Conservation (phyloP, 257 asterid species). For the Plectranthus barbatus region DNA sequence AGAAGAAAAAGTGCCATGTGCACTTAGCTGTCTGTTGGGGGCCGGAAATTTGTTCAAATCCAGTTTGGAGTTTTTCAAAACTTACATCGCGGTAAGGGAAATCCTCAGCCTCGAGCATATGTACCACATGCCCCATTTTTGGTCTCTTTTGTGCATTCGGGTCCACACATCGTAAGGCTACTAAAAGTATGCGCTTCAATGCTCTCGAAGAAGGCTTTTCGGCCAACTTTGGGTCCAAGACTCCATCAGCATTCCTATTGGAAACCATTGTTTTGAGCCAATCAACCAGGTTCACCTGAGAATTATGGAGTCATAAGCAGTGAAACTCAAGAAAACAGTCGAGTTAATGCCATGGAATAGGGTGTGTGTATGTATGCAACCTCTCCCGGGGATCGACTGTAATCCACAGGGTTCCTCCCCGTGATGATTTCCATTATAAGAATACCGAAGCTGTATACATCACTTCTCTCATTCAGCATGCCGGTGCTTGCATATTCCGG, state of each 20-base stretch:
- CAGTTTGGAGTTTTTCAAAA: not conserved
- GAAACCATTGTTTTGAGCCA: conserved; percentile 94
- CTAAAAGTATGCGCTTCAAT: conserved; percentile 71
- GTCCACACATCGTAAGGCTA: conserved; percentile 80
- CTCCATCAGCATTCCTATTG: conserved; percentile 71
- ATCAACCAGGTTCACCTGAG: conserved; percentile 77
- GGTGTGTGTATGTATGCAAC: conserved; percentile 18
- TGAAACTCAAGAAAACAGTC: not conserved
- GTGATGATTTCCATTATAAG: conserved; percentile 82
- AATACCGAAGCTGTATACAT: conserved; percentile 88
- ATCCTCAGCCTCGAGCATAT: conserved; percentile 90
- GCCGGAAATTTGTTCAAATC: not conserved
- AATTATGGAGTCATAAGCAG: not conserved
- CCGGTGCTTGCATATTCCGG: conserved; percentile 98
- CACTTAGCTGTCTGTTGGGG: not conserved
- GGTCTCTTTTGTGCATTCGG: conserved; percentile 85
- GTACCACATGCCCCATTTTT: conserved; percentile 88
- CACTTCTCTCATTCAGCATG: conserved; percentile 88
- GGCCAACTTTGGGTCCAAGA: conserved; percentile 62
- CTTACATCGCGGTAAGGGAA: conserved; percentile 87
- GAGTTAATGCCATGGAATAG: not conserved
- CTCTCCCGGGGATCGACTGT: conserved; percentile 81
- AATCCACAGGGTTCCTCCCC: conserved; percentile 87
- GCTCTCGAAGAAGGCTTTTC: conserved; percentile 78
- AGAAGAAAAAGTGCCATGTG: conserved; percentile 1